Evolutionary conservation across 768 basidiomycete species (phyloP).

Genomic region (Trametes cinnabarina): DNA sequence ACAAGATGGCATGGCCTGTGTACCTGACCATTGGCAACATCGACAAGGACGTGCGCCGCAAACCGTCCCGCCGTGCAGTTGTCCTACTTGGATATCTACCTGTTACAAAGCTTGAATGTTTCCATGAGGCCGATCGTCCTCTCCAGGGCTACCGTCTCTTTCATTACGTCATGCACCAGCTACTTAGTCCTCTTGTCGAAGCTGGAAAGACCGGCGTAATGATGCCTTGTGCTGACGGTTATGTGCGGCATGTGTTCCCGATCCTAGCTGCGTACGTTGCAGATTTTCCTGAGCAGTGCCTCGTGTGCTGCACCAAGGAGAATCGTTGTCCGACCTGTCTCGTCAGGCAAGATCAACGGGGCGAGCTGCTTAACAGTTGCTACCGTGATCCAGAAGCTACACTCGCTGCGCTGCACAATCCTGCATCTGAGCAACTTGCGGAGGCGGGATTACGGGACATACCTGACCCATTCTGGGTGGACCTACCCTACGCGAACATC

Average conservation of each 20-base stretch:
- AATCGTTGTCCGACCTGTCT: no score
- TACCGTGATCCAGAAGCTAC: no score
- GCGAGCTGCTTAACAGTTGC: no score
- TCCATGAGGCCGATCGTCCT: slow-evolving; percentile 12
- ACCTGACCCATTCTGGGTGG: slow-evolving; percentile 41
- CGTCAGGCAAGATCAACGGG: no score
- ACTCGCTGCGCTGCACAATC: no score
- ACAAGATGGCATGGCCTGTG: slow-evolving; percentile 37
- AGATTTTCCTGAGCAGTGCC: no score
- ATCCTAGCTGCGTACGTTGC: no score
- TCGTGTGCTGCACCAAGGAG: no score
- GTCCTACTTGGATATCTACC: slow-evolving; percentile 32
- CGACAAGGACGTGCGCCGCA: slow-evolving; percentile 16
- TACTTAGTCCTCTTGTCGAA: slow-evolving; percentile 34
- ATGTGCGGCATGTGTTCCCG: no score
- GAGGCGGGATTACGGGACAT: neutral
- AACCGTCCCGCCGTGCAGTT: slow-evolving; percentile 17
- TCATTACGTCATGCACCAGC: slow-evolving; percentile 33
- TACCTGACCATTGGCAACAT: slow-evolving; percentile 34
- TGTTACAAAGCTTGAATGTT: slow-evolving; percentile 28
- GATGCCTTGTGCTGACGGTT: neutral
- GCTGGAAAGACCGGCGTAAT: slow-evolving; percentile 22
- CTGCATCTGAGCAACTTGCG: no score
- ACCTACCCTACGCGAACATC: slow-evolving; percentile 40
- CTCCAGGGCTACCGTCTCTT: slow-evolving; percentile 33